A percentile compares a stretch with the other conserved stretches of the same genome.
These are phyloP conservation scores for Aschersonia sp. DNA, from an alignment of 2,329 filamentous ascomycete species.

Conservation along the genomic window DNA sequence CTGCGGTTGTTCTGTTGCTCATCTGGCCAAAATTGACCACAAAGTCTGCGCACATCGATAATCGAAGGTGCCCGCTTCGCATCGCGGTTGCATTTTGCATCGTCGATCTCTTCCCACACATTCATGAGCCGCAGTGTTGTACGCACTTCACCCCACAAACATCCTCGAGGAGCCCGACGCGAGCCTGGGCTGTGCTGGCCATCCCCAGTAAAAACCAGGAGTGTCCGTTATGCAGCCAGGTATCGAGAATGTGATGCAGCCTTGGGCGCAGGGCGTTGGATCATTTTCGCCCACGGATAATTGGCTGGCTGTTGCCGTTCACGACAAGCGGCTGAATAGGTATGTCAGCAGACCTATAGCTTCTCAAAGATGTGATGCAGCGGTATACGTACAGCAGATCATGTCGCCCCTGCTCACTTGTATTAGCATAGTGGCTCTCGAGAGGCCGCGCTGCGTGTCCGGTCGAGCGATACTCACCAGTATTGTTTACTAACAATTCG, in stretches of 20 bases:
- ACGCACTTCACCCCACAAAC: no score
- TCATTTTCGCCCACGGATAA: slow-evolving; percentile 22
- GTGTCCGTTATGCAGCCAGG: slow-evolving; percentile 11
- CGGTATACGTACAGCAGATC: slow-evolving; percentile 24
- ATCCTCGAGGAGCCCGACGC: no score
- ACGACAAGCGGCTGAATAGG: slow-evolving; percentile 20
- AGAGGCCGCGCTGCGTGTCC: not conserved
- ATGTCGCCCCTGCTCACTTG: slow-evolving; percentile 22
- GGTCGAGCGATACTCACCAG: slow-evolving; percentile 17
- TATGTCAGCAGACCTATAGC: not conserved
- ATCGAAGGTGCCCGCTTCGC: no score
- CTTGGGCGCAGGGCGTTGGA: slow-evolving; percentile 17
- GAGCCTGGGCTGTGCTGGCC: no score
- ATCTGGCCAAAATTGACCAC: no score
- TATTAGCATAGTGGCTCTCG: slow-evolving; percentile 10
- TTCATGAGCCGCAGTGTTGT: no score
- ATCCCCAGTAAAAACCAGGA: no score
- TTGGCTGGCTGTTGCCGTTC: slow-evolving; percentile 24
- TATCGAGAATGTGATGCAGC: slow-evolving; percentile 12
- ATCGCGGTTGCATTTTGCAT: no score
- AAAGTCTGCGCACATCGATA: no score
- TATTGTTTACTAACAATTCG: slow-evolving; percentile 30
- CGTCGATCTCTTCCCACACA: no score
- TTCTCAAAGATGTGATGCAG: not conserved
- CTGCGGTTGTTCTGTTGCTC: no score